phyloP scores from a whole-genome alignment of 139 green algal species.

The Tetradesmus obliquus region DNA sequence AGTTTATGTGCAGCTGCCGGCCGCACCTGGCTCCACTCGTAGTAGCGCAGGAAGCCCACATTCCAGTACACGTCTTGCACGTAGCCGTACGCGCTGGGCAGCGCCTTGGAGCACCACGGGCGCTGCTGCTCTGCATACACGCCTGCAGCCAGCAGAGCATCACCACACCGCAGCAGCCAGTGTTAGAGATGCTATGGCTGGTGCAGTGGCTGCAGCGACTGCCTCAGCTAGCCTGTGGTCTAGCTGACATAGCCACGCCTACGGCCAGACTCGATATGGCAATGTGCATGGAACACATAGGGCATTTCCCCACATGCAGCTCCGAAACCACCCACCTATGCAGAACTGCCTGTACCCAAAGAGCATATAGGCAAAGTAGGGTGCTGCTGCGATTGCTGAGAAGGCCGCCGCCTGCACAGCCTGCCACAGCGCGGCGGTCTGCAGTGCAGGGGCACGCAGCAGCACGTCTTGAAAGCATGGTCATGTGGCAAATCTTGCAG shows the following conservation, averaged over 20 bases:
- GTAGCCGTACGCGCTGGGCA: conserved; percentile 83
- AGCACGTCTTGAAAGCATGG: background rate
- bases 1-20: background rate
- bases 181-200: too few species aligned
- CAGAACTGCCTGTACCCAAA: conserved; percentile 62
- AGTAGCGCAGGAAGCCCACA: conserved; percentile 86
- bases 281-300: too few species aligned
- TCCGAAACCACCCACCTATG: background rate
- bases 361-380: conserved; percentile 35
- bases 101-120: conserved; percentile 69
- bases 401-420: background rate
- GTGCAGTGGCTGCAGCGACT: too few species aligned
- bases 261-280: too few species aligned
- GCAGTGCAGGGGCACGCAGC: background rate
- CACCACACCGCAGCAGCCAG: too few species aligned
- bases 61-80: conserved; percentile 92
- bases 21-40: conserved; percentile 67
- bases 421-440: background rate
- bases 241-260: too few species aligned
- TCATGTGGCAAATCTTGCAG: too few species aligned
- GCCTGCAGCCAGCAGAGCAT: background rate
- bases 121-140: conserved; percentile 42
- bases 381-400: background rate
- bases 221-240: too few species aligned
- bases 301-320: too few species aligned